Evolutionary conservation across 2,329 filamentous ascomycete genomes (phyloP), one percentile per base, ranked within the genome.

Genomic region (Trichoderma breve): DNA sequence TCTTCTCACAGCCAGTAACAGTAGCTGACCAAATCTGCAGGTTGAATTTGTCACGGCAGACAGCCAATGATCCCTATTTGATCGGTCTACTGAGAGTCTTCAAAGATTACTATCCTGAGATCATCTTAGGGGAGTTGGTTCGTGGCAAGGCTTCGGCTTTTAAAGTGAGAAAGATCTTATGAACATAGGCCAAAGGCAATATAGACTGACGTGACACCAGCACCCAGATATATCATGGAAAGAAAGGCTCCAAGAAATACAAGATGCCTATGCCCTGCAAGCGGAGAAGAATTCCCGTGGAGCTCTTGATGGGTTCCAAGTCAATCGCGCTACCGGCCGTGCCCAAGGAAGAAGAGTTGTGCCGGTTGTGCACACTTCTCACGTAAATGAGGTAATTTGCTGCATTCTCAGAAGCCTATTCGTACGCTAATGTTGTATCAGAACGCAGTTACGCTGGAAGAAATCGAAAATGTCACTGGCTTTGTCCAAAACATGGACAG

Each of bases 61-160:
- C 85, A 5, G 91, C 91, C 21, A 92, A 92, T 77, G 94, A 97
- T 71, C 91, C 91, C 63, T 87, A 90, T 66, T 83, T 97, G 43
- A 86, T 92, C 47, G 92, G 92, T 3, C 84, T 97, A 21, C 83
- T 97, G 64, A 88, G 92, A 70, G 89, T 95, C n/a, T 97, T 91
- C 83, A 96, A 96, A 79, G 93, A 95, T 79, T 97, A 95, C 80
- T 97, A 95, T 77, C 93, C 94, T 0, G 93, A 97, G 79, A 93
- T 97, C 70, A 93, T 97, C 72, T 87, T 95, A 15, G 92, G 91
- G 26, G 91, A 92, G 74, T 84, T 88, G 4, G 87, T 89, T 34
- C 84, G 85, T 68, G 89, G 89, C 47, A 86, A 87, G 72, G 89
- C 89, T 1, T 87, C 88, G 4, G 85, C 88, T 1, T 91, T 91